phyloP scores from a whole-genome alignment of 352 stramenopile genomes.

The Phytophthora palmivora region DNA sequence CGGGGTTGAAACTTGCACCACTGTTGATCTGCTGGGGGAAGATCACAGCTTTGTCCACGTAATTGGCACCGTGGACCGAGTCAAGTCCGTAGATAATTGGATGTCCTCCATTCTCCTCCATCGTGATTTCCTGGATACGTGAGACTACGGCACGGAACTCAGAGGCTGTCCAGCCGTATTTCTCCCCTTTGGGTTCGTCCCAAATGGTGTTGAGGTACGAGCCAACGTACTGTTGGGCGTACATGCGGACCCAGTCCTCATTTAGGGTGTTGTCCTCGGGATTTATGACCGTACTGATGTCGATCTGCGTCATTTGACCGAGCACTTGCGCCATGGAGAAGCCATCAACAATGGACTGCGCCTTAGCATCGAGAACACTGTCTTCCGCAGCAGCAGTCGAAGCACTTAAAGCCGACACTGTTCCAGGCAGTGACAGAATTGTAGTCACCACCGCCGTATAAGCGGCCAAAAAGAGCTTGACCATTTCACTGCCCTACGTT shows the following conservation, averaged over 20 bases:
- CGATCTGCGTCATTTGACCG: conserved; percentile 91
- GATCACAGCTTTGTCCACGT: conserved; percentile 77
- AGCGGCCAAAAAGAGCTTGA: conserved; percentile 20
- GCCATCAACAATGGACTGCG: conserved; percentile 31
- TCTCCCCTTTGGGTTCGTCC: conserved; percentile 48
- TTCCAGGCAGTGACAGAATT: conserved; percentile 7
- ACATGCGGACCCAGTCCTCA: conserved; percentile 36
- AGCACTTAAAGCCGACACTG: conserved; percentile 10
- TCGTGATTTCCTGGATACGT: conserved; percentile 74
- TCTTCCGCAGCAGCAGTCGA: conserved; percentile 9
- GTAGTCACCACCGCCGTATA: conserved; percentile 5
- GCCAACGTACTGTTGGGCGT: conserved; percentile 74
- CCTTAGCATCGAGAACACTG: conserved; percentile 34
- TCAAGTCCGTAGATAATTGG: conserved; percentile 89
- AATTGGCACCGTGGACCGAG: conserved; percentile 89
- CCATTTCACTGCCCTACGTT: conserved; percentile 13
- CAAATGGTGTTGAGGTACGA: conserved; percentile 90
- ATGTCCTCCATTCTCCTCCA: conserved; percentile 60
- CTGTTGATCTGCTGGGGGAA: conserved; percentile 90
- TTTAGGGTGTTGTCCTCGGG: conserved; percentile 32
- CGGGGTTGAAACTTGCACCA: conserved; percentile 87
- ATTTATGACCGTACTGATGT: no score
- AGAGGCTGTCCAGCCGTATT: conserved; percentile 21
- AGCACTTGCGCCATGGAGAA: conserved; percentile 53
- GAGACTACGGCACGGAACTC: conserved; percentile 70